Evolutionary conservation across 2,329 filamentous ascomycete genomes (phyloP), one percentile per base, ranked within the genome.

Genomic region (Curvularia verruculosa): DNA sequence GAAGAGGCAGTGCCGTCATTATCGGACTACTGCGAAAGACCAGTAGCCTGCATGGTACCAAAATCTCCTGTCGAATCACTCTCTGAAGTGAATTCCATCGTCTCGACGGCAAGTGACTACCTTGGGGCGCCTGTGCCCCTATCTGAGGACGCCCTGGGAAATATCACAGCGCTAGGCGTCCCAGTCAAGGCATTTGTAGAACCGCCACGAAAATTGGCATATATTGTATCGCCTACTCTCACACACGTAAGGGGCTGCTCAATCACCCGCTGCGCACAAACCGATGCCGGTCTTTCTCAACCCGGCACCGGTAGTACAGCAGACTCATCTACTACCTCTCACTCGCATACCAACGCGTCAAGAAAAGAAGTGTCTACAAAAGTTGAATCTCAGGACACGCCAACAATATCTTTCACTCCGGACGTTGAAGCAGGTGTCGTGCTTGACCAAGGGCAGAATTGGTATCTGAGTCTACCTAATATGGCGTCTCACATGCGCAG

Each of bases 241-340:
- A 54, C 65, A 37, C 56, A 65, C 15, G 61, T 64, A 12, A 63
- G 59, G 5, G 18, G 59, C 12, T 71, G 69, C 59, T 64, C 68
- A 3, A 70, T 72, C 26, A 72, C 64, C 10, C 61, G 63, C 1
- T 66, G 68, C 24, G 52, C 41, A 21, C 56, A 64, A 15, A 56
- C 63, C 26, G 65, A 46, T 43, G 57, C 54, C 28, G 51, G 41
- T 3, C 52, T 59, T 4, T 66, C 65, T 10, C 49, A 64, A 26
- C 53, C 59, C n/a, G 69, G 71, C 10, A 52, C 74, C n/a, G 69
- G 71, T 9, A 52, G 74, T 1, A 75, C 71, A 1, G 74, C 73
- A 68, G 68, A 69, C 2, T 68, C 66, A 19, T 68, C 65, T 1
- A 70, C 65, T 0, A 68, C 68, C 0, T 43, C 67, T 7, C 59